These are phyloP conservation scores for Brasenia schreberi DNA, from an alignment of 164 flowering plant genomes.

Conservation along the genomic window DNA sequence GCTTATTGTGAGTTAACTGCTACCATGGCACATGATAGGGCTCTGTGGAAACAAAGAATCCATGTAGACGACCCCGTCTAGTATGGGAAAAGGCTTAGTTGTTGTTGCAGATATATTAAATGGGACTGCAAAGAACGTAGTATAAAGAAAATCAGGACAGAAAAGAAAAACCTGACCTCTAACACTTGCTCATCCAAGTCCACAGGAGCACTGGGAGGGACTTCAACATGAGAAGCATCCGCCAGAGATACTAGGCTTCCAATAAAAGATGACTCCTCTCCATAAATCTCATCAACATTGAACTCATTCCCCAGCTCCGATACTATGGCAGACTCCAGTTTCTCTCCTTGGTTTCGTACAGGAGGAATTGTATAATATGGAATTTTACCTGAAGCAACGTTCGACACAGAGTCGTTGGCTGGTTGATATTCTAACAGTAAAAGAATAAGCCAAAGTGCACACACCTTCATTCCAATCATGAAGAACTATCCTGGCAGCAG, in stretches of 20 bases:
- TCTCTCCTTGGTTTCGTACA: conserved; percentile 44
- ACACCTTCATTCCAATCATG: conserved; percentile 98
- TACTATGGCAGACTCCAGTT: conserved; percentile 54
- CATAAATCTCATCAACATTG: conserved; percentile 70
- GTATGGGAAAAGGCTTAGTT: no score
- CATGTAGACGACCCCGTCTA: no score
- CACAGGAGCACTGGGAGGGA: conserved; percentile 62
- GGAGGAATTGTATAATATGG: conserved; percentile 92
- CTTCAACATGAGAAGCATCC: conserved; percentile 59
- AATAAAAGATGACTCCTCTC: conserved; percentile 69
- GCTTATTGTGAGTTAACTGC: no score
- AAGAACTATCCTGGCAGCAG: conserved; percentile 83
- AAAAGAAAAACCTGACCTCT: conserved; percentile 40
- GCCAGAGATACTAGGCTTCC: conserved; percentile 70
- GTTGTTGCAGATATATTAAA: no score
- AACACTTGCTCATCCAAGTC: conserved; percentile 57
- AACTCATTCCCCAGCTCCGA: conserved; percentile 80
- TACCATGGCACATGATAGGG: no score
- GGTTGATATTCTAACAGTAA: neutral
- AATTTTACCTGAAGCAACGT: conserved; percentile 60
- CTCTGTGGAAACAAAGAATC: no score
- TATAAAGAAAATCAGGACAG: neutral
- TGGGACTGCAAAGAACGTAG: no score
- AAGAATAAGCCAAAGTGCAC: neutral
- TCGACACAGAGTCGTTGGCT: neutral